Percentiles rank a stretch among this genome's conserved stretches.
Evolutionary conservation across 768 basidiomycete genomes (phyloP).

Genomic region (Asterophora parasitica): DNA sequence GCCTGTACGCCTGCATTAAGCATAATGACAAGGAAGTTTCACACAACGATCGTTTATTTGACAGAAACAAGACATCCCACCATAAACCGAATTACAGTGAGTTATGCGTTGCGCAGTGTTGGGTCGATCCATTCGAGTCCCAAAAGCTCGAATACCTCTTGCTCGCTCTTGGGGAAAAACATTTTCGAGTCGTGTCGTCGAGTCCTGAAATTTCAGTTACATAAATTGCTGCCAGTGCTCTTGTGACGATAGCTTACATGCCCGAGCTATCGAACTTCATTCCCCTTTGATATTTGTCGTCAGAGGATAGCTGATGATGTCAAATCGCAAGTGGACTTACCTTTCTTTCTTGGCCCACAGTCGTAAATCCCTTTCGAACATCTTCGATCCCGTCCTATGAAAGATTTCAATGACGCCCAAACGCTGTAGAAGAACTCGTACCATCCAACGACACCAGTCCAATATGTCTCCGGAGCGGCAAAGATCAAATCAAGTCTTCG

Average conservation of each 20-base stretch:
- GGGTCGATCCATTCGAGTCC: conserved; percentile 72
- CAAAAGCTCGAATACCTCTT: conserved; percentile 67
- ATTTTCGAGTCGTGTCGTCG: conserved; percentile 59
- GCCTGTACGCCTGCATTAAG: no score
- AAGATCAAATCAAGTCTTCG: conserved; percentile 84
- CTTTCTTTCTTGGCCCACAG: conserved; percentile 64
- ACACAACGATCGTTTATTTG: neutral
- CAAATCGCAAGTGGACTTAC: conserved; percentile 26
- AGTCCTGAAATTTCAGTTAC: conserved; percentile 34
- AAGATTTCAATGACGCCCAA: neutral
- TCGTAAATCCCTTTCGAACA: conserved; percentile 85
- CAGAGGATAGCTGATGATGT: neutral
- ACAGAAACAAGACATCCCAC: neutral
- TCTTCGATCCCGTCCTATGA: conserved; percentile 77
- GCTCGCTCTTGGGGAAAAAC: conserved; percentile 58
- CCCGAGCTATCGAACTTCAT: conserved; percentile 83
- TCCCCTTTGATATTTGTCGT: conserved; percentile 38
- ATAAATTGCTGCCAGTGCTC: no score
- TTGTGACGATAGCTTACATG: conserved; percentile 45
- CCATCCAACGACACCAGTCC: conserved; percentile 91
- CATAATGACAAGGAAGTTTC: no score
- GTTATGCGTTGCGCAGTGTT: conserved; percentile 65
- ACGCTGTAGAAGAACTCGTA: conserved; percentile 18
- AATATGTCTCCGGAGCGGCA: conserved; percentile 70
- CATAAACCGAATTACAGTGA: no score